Evolutionary conservation across 2,329 filamentous ascomycete genomes (phyloP), one percentile per base, ranked within the genome.

Genomic region (Thermomyces lanuginosus): DNA sequence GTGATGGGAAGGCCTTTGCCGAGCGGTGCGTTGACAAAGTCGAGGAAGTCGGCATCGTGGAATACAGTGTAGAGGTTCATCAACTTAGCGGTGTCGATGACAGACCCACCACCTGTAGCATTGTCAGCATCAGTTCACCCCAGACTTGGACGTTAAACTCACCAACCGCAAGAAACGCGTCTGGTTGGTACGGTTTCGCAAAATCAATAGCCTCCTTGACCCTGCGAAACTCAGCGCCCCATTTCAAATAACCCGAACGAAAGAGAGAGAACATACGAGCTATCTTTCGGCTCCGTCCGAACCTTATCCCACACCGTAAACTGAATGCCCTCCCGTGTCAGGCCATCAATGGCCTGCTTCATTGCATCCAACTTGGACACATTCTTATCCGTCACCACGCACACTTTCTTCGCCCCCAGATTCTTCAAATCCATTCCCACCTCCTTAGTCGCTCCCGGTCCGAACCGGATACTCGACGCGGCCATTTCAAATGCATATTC

Each of bases 401-500:
- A 80, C 31, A 98, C 86, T 22, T 73, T 74, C 60, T 81, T 78
- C 5, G 77, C 74, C 8, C 79, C 78, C 63, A 98, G 66, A 49
- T 98, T 95, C 56, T 73, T 76, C 40, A 95, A 75, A 55, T 98
- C 89, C 89, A 95, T 95, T 37, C 89, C 89, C 11, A 98, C 83
- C 55, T 98, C 89, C 53, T 82, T 81, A 13, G 89, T 98, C 30
- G 77, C 79, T 4, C 89, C 89, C 0, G 82, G 81, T 0, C 89
- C 89, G 43, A 95, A 98, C 8, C 89, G 73, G 45, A 98, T 93
- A 15, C 77, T 81, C 1, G 81, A 92, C 1, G 89, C 83, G 0
- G 89, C 89, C 86, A 98, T 92, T 53, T 98, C 89, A 48, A 98
- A 98, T 8, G 89, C 89, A 58, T 98, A 98, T 52, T 98, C 89